Base-by-base conservation (phyloP, 2,329 filamentous ascomycete genomes). In the Fusarium buharicum region DNA sequence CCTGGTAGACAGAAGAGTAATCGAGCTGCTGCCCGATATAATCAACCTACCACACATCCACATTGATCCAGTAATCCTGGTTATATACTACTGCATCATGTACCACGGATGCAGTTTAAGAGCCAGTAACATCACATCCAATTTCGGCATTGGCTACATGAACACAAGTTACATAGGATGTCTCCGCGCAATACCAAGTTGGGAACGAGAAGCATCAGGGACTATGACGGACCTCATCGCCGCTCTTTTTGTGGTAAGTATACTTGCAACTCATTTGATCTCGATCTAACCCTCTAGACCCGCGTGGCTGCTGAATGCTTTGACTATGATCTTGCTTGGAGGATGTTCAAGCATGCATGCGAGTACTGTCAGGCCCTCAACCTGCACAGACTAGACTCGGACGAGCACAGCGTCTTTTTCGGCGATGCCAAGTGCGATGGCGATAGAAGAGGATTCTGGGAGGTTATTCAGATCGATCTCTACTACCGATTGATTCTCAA, bases 281-380 rank as follows among this genome's bases (percentile, higher is more conserved):
- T 14, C 24, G n/a, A n/a, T 17, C 38, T 68, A n/a, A 50, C n/a
- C 1, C 10, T 16, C 0, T 6, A 73, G 71, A 71, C 66, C 11
- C 72, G 71, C 8, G 55, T 73, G 7, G 69, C 72, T 6, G 70
- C 67, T 7, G 70, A 72, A 10, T 72, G 59, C 27, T 74, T 74
- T n/a, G 73, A 75, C 30, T 71, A 74, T 14, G 72, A 74, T 9
- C 55, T 74, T 2, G 67, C 69, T 14, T 75, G 72, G 72, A 62
- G 58, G 16, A 72, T 73, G 59, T 71, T 73, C 49, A 70, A 70
- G 11, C 61, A 57, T 10, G 70, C 73, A 3, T 69, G 70, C 40
- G 70, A 71, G 40, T 74, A 72, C 24, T 74, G 72, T 2, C 71
- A 72, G 33, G 55, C 24, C 7, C 65, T 75, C 7, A 72, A 74